Evolutionary conservation across 2,329 filamentous ascomycete genomes (phyloP), one percentile per base, ranked within the genome.

Genomic region (Beauveria australis): DNA sequence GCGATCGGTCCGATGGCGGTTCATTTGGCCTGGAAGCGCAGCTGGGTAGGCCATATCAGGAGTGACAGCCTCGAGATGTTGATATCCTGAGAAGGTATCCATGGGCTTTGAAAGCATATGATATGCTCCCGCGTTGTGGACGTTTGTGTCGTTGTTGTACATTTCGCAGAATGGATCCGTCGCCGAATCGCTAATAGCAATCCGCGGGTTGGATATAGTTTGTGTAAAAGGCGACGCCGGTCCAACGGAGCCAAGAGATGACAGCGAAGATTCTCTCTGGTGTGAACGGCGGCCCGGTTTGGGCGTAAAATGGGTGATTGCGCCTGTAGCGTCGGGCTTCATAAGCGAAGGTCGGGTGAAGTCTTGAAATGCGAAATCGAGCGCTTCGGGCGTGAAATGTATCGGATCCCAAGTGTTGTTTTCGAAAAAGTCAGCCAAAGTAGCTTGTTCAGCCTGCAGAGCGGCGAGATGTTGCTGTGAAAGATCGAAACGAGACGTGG

Each of bases 191-290:
- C 75, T 77, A 16, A 83, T 72, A 26, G 81, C 81, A 54, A 87
- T 83, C 9, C 84, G 81, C 2, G 83, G 83, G 63, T 85, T 82
- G 43, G 81, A 78, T 1, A 76, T 80, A 67, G 76, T 83, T 61
- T 78, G 74, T 44, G 77, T 79, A 69, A 78, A 86, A 3, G 84
- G 83, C 19, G 84, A 87, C 0, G 79, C 76, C 19, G 84, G 84
- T n/a, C 81, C 82, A 41, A 81, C 77, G 0, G 84, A 86, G 12
- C 81, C 82, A 46, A 86, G 67, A 0, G 84, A 86, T 0, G 84
- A 86, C 43, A 84, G 73, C 7, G 83, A 86, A 2, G 83, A 82
- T 64, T 86, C 83, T 65, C 84, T 80, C 51, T 86, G 78, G 66
- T 87, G 84, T 28, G 76, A 67, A 43, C 76, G 69, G 18, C 76